These are phyloP conservation scores for Ophiostoma quercus DNA, from an alignment of 2,329 filamentous ascomycete species.

Conservation along the genomic window DNA sequence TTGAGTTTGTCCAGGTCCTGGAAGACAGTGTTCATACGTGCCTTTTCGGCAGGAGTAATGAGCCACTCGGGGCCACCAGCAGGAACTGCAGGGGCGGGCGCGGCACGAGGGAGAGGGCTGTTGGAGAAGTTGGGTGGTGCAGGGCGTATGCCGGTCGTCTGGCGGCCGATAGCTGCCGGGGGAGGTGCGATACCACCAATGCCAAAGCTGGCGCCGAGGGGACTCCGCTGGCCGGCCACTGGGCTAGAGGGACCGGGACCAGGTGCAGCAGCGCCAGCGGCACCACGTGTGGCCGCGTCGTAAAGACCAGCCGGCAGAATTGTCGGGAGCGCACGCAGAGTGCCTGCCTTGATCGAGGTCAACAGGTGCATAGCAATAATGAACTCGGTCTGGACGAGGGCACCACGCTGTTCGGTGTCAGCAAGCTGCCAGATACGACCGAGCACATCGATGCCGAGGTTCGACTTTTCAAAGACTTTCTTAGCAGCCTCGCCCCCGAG, in stretches of 20 bases:
- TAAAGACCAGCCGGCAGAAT: constrained; percentile 80
- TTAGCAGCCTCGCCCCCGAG: constrained; percentile 83
- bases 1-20: constrained; percentile 73
- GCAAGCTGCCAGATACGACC: constrained; percentile 95
- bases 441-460: constrained; percentile 80
- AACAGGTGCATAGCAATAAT: constrained; percentile 97
- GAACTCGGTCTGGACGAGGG: constrained; percentile 83
- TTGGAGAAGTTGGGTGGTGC: constrained; percentile 40
- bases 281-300: constrained; percentile 76
- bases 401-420: constrained; percentile 87
- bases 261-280: constrained; percentile 6
- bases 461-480: constrained; percentile 90
- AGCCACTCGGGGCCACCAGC: constrained; percentile 61
- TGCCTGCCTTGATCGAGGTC: constrained; percentile 81
- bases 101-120: constrained; percentile 52
- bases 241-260: constrained; percentile 33
- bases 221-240: constrained; percentile 44
- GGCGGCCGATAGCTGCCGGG: constrained; percentile 69
- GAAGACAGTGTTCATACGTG: constrained; percentile 82
- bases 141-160: constrained; percentile 59
- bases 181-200: constrained; percentile 37
- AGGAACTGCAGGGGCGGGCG: constrained; percentile 36
- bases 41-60: constrained; percentile 76
- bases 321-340: constrained; percentile 71
- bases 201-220: constrained; percentile 33